Evolutionary conservation across 306 rosid species (phyloP).

Genomic region (Sesbania bispinosa): DNA sequence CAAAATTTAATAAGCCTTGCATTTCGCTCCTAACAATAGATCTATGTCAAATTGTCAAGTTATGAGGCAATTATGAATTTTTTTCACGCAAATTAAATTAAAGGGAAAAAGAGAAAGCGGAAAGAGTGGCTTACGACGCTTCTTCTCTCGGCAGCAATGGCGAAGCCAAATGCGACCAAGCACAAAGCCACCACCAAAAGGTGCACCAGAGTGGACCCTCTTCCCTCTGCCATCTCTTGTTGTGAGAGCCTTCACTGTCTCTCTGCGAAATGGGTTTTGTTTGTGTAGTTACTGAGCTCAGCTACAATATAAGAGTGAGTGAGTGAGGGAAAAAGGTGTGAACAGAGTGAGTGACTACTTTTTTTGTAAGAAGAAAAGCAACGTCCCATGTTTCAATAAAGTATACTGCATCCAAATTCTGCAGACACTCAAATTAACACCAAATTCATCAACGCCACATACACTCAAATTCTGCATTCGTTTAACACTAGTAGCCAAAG

Average conservation of each 20-base stretch:
- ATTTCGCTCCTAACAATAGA: not conserved
- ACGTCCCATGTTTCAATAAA: no score
- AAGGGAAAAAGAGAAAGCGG: not conserved
- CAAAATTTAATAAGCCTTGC: not conserved
- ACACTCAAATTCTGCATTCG: no score
- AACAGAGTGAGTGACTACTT: no score
- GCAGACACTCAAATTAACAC: no score
- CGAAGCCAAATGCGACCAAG: slow-evolving; percentile 89
- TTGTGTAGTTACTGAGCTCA: no score
- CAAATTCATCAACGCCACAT: no score
- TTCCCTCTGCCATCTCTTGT: slow-evolving; percentile 67
- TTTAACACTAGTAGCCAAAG: no score
- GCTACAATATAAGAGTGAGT: no score
- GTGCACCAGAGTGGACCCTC: slow-evolving; percentile 81
- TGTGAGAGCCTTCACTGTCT: not conserved
- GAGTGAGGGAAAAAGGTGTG: no score
- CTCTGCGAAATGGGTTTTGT: not conserved
- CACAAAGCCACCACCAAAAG: slow-evolving; percentile 62
- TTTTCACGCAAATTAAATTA: not conserved
- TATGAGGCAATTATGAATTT: not conserved
- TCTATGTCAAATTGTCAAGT: not conserved
- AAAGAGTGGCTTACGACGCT: slow-evolving; percentile 54
- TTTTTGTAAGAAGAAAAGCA: no score
- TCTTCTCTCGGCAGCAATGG: slow-evolving; percentile 97
- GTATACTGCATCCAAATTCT: no score